Conservation (phyloP, 306 rosid genomes). For the Dalbergia cultrata region DNA sequence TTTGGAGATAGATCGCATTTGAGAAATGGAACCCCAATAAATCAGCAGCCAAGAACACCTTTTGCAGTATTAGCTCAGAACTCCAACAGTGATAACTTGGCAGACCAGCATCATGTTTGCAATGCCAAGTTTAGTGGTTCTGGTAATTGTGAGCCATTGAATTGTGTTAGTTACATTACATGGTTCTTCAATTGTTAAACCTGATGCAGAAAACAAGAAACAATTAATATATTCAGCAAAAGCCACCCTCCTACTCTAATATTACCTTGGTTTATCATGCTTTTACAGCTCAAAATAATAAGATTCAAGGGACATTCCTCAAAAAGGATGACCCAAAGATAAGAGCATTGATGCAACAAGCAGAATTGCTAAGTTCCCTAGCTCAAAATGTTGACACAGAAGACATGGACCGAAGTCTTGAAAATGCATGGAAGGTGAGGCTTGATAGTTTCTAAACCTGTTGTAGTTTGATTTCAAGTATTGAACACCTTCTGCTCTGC, state of each 20-base stretch:
- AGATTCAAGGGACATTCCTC: conserved; percentile 67
- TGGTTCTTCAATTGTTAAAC: conserved; percentile 39
- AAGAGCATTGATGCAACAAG: conserved; percentile 78
- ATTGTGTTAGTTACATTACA: conserved; percentile 30
- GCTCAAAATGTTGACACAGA: conserved; percentile 76
- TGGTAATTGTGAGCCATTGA: conserved; percentile 55
- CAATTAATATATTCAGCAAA: conserved; percentile 17
- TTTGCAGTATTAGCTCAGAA: conserved; percentile 73
- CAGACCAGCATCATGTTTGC: conserved; percentile 53
- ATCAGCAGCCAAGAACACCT: conserved; percentile 72
- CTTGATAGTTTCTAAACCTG: conserved; percentile 11
- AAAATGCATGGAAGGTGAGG: conserved; percentile 91
- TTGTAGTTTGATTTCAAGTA: conserved; percentile 31
- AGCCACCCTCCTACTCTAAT: conserved; percentile 43
- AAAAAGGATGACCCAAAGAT: conserved; percentile 77
- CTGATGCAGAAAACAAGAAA: conserved; percentile 40
- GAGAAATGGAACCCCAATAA: conserved; percentile 49
- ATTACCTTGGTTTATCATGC: conserved; percentile 41
- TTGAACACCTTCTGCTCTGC: conserved; percentile 15
- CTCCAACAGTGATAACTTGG: conserved; percentile 47
- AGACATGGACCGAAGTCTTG: conserved; percentile 83
- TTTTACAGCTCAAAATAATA: conserved; percentile 59
- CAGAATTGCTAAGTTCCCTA: conserved; percentile 78
- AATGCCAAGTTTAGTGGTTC: conserved; percentile 50
- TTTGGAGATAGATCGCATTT: conserved; percentile 63